Conservation (phyloP, 176 grass and related monocot genomes). For the Poa pratensis region DNA sequence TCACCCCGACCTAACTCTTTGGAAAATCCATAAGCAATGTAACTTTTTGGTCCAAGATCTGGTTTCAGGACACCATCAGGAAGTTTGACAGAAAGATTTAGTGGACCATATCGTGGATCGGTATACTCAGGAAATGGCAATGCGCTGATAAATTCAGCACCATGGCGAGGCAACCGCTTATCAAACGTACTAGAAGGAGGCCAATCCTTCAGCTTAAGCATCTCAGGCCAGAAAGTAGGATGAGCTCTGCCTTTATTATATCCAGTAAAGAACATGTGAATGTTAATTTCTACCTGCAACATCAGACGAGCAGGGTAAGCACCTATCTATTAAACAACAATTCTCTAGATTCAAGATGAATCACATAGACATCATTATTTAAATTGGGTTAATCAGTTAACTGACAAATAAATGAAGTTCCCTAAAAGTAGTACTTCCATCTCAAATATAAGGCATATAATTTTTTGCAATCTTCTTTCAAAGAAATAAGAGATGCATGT, state of each 20-base stretch:
- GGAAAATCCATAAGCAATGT: slow-evolving; percentile 82
- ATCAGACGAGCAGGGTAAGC: slow-evolving; percentile 8
- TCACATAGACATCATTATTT: background rate
- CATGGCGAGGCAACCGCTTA: slow-evolving; percentile 75
- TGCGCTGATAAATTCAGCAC: slow-evolving; percentile 75
- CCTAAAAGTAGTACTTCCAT: background rate
- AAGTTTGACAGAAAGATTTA: slow-evolving; percentile 79
- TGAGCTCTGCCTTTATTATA: slow-evolving; percentile 59
- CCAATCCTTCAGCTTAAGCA: slow-evolving; percentile 88
- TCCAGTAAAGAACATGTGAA: slow-evolving; percentile 56
- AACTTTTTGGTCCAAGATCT: slow-evolving; percentile 81
- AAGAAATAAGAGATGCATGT: slow-evolving; percentile 9
- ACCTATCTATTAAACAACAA: background rate
- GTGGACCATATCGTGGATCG: slow-evolving; percentile 67
- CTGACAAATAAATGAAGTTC: background rate
- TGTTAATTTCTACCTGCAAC: slow-evolving; percentile 70
- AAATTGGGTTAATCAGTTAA: background rate
- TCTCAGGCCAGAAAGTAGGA: slow-evolving; percentile 55
- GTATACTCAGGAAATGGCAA: slow-evolving; percentile 93
- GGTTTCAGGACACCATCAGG: slow-evolving; percentile 61
- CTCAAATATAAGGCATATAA: background rate
- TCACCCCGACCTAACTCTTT: slow-evolving; percentile 77
- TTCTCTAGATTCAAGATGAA: background rate
- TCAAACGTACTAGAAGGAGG: slow-evolving; percentile 76
- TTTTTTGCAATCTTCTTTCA: background rate